Base-by-base conservation (phyloP, 805 yeast genomes). In the Sungouiozyma intestinalis region DNA sequence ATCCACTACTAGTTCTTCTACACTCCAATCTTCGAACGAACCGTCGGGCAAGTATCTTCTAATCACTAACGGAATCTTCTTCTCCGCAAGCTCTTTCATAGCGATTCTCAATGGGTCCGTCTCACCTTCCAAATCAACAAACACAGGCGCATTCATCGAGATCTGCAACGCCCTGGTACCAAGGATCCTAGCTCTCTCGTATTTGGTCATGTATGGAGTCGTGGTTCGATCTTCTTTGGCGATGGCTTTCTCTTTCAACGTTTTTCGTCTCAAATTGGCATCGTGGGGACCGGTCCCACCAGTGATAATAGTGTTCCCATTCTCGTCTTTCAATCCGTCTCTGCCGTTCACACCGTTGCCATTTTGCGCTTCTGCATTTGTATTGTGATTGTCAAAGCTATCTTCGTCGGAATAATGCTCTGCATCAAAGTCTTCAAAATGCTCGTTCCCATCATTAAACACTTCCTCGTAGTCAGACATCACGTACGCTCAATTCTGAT, bases 71-170 rank as follows among this genome's bases (percentile, higher is more conserved):
- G 98, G 99, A 44, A 94, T 87, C 63, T 88, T 92, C 64, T 85
- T 79, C 64, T 92, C 97, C 1, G 94, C 77, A 48, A 92, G 74
- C 65, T 92, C 99, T 65, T 94, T 92, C 85, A 86, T 82, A 46
- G 99, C 97, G 48, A 92, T 92, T 64, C 88, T 96, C 59, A 92
- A 71, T 13, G 99, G 98, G 63, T 92, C 99, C 2, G 98, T 94
- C 64, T 94, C 99, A 58, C 98, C 98, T 67, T 92, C 99, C 45
- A 92, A 77, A 58, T 94, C 98, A 35, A 92, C 98, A 59, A 92
- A 74, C 2, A 92, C 97, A 2, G 98, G 98, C 1, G 99, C 98
- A 60, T 92, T 92, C 85, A 92, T 84, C 20, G 97, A 86, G 55
- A 92, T 90, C 65, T 92, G 99, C 50, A 92, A 69, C 1, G 99